Conservation (phyloP, 768 basidiomycete species). For the Galerina sulciceps region DNA sequence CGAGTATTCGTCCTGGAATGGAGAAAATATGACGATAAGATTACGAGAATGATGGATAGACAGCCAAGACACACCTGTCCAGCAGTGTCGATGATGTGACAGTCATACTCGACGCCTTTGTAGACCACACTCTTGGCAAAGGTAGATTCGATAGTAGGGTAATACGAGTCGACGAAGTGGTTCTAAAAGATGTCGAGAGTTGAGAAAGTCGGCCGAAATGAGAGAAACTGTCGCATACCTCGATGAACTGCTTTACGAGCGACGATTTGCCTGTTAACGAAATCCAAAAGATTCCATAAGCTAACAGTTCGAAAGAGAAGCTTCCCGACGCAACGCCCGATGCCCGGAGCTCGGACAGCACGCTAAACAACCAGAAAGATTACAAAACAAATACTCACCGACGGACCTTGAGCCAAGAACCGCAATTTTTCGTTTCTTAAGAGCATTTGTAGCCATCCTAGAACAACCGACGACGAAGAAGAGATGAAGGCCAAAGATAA, state of each 20-base stretch:
- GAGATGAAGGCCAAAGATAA: neutral
- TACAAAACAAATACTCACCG: constrained; percentile 51
- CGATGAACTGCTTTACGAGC: constrained; percentile 91
- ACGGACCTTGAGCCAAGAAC: constrained; percentile 90
- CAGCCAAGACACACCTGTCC: constrained; percentile 72
- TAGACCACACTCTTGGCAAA: constrained; percentile 85
- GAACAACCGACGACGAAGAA: too few species aligned
- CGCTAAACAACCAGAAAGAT: neutral
- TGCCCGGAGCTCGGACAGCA: neutral
- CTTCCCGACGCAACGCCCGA: neutral
- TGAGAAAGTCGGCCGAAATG: neutral
- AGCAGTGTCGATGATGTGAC: constrained; percentile 97
- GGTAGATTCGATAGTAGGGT: constrained; percentile 93
- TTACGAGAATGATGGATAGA: neutral
- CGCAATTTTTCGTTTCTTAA: constrained; percentile 89
- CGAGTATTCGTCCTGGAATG: constrained; percentile 83
- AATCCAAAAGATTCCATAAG: constrained; percentile 1
- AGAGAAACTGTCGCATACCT: constrained; percentile 37
- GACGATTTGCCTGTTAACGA: constrained; percentile 85
- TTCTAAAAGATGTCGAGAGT: constrained; percentile 40
- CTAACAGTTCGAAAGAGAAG: neutral
- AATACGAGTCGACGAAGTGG: constrained; percentile 90
- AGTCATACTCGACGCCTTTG: constrained; percentile 91
- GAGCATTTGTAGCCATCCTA: constrained; percentile 26
- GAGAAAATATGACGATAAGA: neutral